A percentile compares a stretch with the other conserved stretches of the same genome.
Conservation (phyloP, 176 grass and related monocot genomes). For the Aechmea fasciata region DNA sequence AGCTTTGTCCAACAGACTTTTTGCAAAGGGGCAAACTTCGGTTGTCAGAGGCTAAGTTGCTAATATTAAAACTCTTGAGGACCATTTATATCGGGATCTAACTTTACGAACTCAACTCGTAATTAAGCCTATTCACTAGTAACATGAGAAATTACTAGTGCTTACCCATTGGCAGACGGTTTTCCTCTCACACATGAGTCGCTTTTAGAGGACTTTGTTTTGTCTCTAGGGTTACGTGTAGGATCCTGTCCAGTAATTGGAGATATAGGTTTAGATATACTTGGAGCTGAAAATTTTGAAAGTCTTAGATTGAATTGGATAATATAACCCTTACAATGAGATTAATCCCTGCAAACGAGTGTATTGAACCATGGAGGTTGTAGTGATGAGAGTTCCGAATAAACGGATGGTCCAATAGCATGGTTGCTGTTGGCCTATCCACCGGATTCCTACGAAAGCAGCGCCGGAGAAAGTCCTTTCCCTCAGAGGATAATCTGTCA, state of each 20-base stretch:
- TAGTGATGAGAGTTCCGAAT: conserved; percentile 31
- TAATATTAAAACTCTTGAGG: too few relatives aligned
- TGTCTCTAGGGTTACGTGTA: not conserved
- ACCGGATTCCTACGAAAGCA: conserved; percentile 82
- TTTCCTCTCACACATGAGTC: not conserved
- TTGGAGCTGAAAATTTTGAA: not conserved
- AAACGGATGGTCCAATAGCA: conserved; percentile 34
- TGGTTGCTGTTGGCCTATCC: conserved; percentile 48
- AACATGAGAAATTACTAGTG: not conserved
- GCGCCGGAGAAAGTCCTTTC: conserved; percentile 67
- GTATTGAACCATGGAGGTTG: conserved; percentile 36
- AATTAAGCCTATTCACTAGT: not conserved
- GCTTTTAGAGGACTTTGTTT: not conserved
- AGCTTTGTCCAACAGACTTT: too few relatives aligned
- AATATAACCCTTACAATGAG: conserved; percentile 35
- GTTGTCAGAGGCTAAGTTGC: too few relatives aligned
- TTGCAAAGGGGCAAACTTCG: too few relatives aligned
- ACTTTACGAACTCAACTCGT: too few relatives aligned
- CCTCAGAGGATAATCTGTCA: conserved; percentile 52
- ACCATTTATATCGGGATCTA: too few relatives aligned
- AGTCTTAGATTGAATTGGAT: not conserved
- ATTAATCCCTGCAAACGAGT: conserved; percentile 42
- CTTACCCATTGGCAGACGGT: not conserved
- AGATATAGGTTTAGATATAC: not conserved
- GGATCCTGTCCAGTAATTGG: conserved; percentile 5